Percentiles rank a stretch among this genome's conserved stretches.
phyloP scores from a whole-genome alignment of 208 protist genomes.

The Acanthamoeba healyi region DNA sequence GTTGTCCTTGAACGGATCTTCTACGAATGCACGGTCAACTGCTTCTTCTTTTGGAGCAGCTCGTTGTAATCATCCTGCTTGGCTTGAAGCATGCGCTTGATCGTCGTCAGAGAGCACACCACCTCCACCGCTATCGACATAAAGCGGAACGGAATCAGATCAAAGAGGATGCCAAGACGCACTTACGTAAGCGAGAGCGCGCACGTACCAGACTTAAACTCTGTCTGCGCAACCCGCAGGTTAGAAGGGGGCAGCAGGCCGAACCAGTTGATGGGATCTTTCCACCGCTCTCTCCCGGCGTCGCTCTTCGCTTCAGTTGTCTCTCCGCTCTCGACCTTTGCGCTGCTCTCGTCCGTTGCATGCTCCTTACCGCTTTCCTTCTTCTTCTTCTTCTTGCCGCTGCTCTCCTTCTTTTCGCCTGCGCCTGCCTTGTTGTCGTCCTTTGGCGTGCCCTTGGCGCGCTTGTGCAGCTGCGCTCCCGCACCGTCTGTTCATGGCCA shows the following conservation, averaged over 20 bases:
- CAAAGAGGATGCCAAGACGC: not conserved
- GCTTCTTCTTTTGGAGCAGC: slow-evolving; percentile 3
- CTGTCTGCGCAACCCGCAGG: not conserved
- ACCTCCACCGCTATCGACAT: slow-evolving; percentile 5
- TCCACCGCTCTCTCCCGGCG: slow-evolving; percentile 13
- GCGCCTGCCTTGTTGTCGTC: no score
- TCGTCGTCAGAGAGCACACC: slow-evolving; percentile 32
- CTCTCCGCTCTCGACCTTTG: not conserved
- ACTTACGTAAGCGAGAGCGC: no score
- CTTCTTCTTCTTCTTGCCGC: slow-evolving; percentile 10
- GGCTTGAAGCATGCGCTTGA: slow-evolving; percentile 40
- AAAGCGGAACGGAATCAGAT: not conserved
- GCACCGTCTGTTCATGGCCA: not conserved
- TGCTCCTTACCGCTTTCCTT: not conserved
- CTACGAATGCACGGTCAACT: not conserved
- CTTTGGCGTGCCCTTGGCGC: not conserved
- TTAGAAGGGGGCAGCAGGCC: slow-evolving; percentile 8
- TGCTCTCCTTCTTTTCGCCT: not conserved
- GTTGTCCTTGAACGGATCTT: not conserved
- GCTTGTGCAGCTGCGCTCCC: not conserved
- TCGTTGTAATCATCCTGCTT: not conserved
- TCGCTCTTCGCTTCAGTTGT: not conserved
- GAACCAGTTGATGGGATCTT: slow-evolving; percentile 64
- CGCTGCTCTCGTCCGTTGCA: not conserved
- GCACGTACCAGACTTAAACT: slow-evolving; percentile 68